These are phyloP conservation scores for Camellia japonica DNA, from an alignment of 148 eudicot species.

Conservation along the genomic window DNA sequence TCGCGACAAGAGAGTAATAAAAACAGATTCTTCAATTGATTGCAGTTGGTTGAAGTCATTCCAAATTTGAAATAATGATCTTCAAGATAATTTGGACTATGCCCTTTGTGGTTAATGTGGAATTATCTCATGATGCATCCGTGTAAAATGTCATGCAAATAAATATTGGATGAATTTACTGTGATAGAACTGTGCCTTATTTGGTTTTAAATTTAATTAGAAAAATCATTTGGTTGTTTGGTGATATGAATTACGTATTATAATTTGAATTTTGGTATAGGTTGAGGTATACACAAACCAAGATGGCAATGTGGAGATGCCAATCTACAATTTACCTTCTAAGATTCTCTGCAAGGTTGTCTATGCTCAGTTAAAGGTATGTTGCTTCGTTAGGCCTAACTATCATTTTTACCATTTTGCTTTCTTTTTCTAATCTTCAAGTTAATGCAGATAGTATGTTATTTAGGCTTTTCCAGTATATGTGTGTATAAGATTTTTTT, in stretches of 20 bases:
- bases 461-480: not conserved
- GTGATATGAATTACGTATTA: not conserved
- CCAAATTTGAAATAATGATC: not conserved
- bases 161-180: not conserved
- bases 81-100: not conserved
- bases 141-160: not conserved
- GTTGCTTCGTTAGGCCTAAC: not conserved
- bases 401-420: not conserved
- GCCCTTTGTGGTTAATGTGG: not conserved
- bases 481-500: not conserved
- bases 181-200: not conserved
- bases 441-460: not conserved
- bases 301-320: conserved; percentile 11
- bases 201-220: not conserved
- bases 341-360: conserved; percentile 22
- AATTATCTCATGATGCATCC: not conserved
- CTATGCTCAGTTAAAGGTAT: conserved; percentile 16
- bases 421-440: not conserved
- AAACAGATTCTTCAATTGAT: not conserved
- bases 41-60: not conserved
- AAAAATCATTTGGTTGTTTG: not conserved
- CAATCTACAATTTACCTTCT: conserved; percentile 18
- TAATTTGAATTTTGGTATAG: conserved; percentile 13
- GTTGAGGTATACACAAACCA: conserved; percentile 12
- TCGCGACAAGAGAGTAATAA: not conserved